Conservation (phyloP, 768 basidiomycete species). For the Dacryopinax primogenitus region DNA sequence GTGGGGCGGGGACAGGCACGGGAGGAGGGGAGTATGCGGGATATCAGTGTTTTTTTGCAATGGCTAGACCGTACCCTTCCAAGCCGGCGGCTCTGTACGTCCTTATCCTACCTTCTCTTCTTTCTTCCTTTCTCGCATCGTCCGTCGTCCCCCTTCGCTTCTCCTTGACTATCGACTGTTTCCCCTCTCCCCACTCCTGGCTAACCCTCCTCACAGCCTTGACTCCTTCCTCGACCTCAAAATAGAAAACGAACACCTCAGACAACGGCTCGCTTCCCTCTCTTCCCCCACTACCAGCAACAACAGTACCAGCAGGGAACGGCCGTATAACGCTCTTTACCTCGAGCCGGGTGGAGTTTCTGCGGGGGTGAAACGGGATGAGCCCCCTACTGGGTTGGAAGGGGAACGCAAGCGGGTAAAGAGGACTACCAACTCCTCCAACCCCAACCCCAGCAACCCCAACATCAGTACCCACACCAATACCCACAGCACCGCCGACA, state of each 20-base stretch:
- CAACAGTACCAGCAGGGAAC: constrained; percentile 9
- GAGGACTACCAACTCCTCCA: constrained; percentile 11
- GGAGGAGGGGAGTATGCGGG: constrained; percentile 11
- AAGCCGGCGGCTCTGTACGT: constrained; percentile 56
- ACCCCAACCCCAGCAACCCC: constrained; percentile 15
- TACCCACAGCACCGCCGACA: constrained; percentile 16
- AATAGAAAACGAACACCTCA: constrained; percentile 70
- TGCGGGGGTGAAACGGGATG: neutral
- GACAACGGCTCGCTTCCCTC: constrained; percentile 35
- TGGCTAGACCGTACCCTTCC: constrained; percentile 65
- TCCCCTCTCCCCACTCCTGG: neutral
- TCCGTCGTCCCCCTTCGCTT: neutral
- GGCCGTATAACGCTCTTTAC: neutral
- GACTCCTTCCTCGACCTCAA: constrained; percentile 61
- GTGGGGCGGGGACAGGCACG: neutral
- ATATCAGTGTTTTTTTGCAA: constrained; percentile 55
- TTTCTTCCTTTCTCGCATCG: neutral
- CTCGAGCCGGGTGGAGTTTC: neutral
- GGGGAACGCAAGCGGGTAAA: neutral
- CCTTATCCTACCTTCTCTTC: neutral
- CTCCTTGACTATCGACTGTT: no score
- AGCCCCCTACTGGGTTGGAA: neutral
- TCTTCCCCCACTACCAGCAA: neutral
- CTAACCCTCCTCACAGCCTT: constrained; percentile 14
- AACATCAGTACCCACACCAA: no score